These are phyloP conservation scores for Sclerotinia nivalis DNA, from an alignment of 2,329 filamentous ascomycete species.

Conservation along the genomic window DNA sequence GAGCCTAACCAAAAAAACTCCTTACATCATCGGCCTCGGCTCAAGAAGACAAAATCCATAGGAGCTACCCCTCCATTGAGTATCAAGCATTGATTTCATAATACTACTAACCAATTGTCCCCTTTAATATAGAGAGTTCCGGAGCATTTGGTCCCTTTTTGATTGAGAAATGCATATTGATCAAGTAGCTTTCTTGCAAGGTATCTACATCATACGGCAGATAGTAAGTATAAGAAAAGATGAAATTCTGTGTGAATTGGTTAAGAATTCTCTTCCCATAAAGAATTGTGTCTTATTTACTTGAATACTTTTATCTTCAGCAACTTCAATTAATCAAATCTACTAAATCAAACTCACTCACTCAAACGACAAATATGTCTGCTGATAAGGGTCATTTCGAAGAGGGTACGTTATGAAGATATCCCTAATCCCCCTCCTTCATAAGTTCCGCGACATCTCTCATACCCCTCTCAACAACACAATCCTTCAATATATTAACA, in stretches of 20 bases:
- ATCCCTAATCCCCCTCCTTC: not conserved
- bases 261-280: constrained; percentile 34
- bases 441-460: not conserved
- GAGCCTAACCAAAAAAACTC: not conserved
- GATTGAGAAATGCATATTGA: not conserved
- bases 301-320: not conserved
- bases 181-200: not conserved
- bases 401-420: constrained; percentile 35
- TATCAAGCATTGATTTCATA: constrained; percentile 5
- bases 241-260: constrained; percentile 37
- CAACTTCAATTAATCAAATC: not conserved
- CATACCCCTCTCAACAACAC: not conserved
- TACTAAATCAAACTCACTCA: not conserved
- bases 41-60: not conserved
- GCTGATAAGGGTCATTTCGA: constrained; percentile 42
- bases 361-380: constrained; percentile 37
- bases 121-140: not conserved
- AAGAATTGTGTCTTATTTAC: not conserved
- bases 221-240: constrained; percentile 19
- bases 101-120: not conserved
- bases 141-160: constrained; percentile 17
- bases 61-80: constrained; percentile 12
- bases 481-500: not conserved
- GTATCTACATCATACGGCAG: not conserved
- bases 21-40: constrained; percentile 14